Percentiles rank a stretch among this genome's conserved stretches.
Conservation (phyloP, 768 basidiomycete species). For the Pisolithus orientalis region DNA sequence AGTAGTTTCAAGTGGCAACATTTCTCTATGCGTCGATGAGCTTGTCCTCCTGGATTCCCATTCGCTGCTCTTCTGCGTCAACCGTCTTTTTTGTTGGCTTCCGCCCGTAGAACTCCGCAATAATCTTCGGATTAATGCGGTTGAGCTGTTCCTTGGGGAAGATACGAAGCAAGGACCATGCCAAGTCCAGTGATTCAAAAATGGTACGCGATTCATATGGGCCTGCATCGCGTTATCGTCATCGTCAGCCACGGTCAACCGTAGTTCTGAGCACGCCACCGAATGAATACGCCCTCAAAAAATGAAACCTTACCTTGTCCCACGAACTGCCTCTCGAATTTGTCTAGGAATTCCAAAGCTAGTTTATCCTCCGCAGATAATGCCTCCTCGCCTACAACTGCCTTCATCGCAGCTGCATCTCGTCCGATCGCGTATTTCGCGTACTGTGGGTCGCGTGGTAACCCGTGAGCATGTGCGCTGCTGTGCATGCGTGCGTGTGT, state of each 20-base stretch:
- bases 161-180: constrained; percentile 93
- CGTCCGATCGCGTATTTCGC: constrained; percentile 98
- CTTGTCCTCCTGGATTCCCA: constrained; percentile 38
- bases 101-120: constrained; percentile 87
- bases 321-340: constrained; percentile 97
- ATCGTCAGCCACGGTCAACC: constrained; percentile 4
- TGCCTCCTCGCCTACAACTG: constrained; percentile 98
- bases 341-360: constrained; percentile 94
- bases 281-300: constrained; percentile 7
- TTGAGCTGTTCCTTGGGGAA: constrained; percentile 99
- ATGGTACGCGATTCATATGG: constrained; percentile 93
- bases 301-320: constrained; percentile 67
- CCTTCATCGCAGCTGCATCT: constrained; percentile 98
- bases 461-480: constrained; percentile 6
- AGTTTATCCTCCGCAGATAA: constrained; percentile 92
- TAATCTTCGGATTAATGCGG: constrained; percentile 95
- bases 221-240: constrained; percentile 38
- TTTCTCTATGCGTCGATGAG: constrained; percentile 56
- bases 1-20: not conserved
- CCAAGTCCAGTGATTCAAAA: constrained; percentile 95
- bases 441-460: constrained; percentile 48
- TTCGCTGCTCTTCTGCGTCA: constrained; percentile 36
- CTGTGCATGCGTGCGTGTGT: constrained; percentile 1
- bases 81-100: constrained; percentile 65
- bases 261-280: not conserved